A percentile compares a stretch with the other conserved stretches of the same genome.
These are phyloP conservation scores for Ophiostoma sp. DNA, from an alignment of 2,329 filamentous ascomycete species.

Conservation along the genomic window DNA sequence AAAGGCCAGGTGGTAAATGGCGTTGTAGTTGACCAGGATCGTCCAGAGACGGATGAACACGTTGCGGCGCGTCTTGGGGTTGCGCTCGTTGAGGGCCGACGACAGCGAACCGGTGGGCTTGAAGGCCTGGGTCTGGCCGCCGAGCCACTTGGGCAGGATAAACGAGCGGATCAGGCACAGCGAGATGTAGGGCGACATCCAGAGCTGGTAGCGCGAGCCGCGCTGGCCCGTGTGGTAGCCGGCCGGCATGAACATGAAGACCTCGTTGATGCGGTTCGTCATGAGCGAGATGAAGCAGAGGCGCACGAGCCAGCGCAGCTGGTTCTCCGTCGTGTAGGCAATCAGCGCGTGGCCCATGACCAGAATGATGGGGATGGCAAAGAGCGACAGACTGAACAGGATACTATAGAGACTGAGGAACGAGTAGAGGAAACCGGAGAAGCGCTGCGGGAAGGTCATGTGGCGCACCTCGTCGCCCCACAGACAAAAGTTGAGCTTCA, in stretches of 20 bases:
- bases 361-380: slow-evolving; percentile 55
- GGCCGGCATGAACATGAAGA: slow-evolving; percentile 52
- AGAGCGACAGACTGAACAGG: slow-evolving; percentile 48
- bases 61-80: slow-evolving; percentile 45
- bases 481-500: slow-evolving; percentile 56
- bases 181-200: slow-evolving; percentile 59
- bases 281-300: slow-evolving; percentile 48
- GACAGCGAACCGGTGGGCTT: slow-evolving; percentile 54
- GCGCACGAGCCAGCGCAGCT: slow-evolving; percentile 55
- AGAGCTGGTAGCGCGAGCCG: slow-evolving; percentile 51
- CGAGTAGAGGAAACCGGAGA: slow-evolving; percentile 54
- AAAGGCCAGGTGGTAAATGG: slow-evolving; percentile 40
- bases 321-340: slow-evolving; percentile 46
- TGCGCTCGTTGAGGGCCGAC: slow-evolving; percentile 53
- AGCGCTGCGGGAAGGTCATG: slow-evolving; percentile 53
- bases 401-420: slow-evolving; percentile 39
- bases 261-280: slow-evolving; percentile 50
- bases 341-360: slow-evolving; percentile 51
- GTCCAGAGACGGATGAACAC: slow-evolving; percentile 50
- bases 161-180: slow-evolving; percentile 54
- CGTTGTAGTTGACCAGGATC: slow-evolving; percentile 50
- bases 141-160: slow-evolving; percentile 54
- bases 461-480: slow-evolving; percentile 47
- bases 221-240: slow-evolving; percentile 56
- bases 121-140: slow-evolving; percentile 54